Evolutionary conservation across 306 rosid species (phyloP).

Genomic region (Lathyrus aphaca): DNA sequence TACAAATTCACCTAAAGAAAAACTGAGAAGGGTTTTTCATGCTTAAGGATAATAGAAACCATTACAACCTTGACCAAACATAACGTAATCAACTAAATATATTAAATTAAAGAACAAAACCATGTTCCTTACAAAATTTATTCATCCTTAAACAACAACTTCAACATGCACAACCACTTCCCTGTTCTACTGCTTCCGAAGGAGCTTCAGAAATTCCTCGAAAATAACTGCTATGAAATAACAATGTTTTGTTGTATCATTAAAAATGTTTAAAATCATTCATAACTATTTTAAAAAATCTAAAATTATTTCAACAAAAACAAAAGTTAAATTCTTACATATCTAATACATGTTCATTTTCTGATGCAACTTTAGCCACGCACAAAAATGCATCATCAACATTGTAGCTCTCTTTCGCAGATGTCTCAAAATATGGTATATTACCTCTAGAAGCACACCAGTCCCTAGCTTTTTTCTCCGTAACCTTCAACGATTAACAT

Average conservation of each 20-base stretch:
- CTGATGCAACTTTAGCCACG: slow-evolving; percentile 64
- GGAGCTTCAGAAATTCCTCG: slow-evolving; percentile 73
- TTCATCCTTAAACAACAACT: neutral
- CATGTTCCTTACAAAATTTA: slow-evolving; percentile 23
- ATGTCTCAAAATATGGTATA: slow-evolving; percentile 87
- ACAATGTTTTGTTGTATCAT: neutral
- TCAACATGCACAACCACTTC: slow-evolving; percentile 81
- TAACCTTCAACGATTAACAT: slow-evolving; percentile 55
- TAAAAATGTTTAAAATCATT: too few species aligned
- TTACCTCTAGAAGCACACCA: slow-evolving; percentile 83
- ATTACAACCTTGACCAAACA: neutral
- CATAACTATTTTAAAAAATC: too few species aligned
- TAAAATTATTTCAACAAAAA: slow-evolving; percentile 4
- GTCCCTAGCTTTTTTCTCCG: slow-evolving; percentile 66
- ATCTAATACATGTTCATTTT: slow-evolving; percentile 69
- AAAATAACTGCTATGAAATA: slow-evolving; percentile 59
- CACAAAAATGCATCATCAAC: slow-evolving; percentile 76
- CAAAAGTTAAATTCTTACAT: slow-evolving; percentile 52
- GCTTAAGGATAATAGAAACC: neutral
- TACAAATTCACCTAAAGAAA: slow-evolving; percentile 3
- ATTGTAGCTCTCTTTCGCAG: slow-evolving; percentile 76
- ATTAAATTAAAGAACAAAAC: slow-evolving; percentile 3
- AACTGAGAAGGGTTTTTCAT: neutral
- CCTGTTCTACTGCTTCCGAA: slow-evolving; percentile 66
- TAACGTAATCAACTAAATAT: neutral